Evolutionary conservation across 2,329 filamentous ascomycete species (phyloP).

Genomic region (Diaporthe nobilis): DNA sequence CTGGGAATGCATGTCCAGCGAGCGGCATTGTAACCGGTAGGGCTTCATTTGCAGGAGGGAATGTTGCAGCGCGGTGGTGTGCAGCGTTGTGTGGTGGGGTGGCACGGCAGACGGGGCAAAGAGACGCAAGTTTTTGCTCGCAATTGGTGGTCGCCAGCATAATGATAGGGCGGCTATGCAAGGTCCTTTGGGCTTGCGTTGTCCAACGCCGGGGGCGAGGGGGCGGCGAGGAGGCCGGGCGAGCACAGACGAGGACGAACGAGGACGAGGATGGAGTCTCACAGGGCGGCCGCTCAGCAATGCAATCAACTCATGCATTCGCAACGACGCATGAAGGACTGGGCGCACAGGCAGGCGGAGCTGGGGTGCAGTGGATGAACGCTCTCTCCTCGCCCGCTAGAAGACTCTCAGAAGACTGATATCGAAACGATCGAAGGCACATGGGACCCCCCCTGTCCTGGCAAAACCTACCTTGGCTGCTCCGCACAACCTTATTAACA

Average conservation of each 20-base stretch:
- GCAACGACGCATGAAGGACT: conserved; percentile 7
- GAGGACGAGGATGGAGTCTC: conserved; percentile 14
- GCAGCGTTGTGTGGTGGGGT: conserved; percentile 18
- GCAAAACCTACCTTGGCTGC: conserved; percentile 25
- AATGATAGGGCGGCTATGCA: conserved; percentile 29
- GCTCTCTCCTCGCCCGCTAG: not conserved
- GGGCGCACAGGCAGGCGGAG: not conserved
- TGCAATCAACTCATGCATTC: conserved; percentile 20
- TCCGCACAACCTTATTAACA: conserved; percentile 5
- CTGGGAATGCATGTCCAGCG: conserved; percentile 23
- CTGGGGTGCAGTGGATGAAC: not conserved
- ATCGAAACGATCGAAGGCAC: conserved; percentile 6
- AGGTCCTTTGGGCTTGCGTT: conserved; percentile 20
- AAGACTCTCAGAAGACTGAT: not conserved
- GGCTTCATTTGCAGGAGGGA: conserved; percentile 14
- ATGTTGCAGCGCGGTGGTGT: conserved; percentile 2
- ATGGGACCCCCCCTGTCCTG: conserved; percentile 4
- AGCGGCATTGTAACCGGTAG: conserved; percentile 25
- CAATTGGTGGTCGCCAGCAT: conserved; percentile 25
- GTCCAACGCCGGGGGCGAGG: conserved; percentile 4
- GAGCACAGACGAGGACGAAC: conserved; percentile 1
- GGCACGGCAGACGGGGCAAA: conserved; percentile 19
- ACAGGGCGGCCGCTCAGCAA: conserved; percentile 32
- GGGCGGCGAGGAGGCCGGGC: not conserved
- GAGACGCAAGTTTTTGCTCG: not conserved